Conservation (phyloP, 75 land plant species). For the Pinus albicaulis region DNA sequence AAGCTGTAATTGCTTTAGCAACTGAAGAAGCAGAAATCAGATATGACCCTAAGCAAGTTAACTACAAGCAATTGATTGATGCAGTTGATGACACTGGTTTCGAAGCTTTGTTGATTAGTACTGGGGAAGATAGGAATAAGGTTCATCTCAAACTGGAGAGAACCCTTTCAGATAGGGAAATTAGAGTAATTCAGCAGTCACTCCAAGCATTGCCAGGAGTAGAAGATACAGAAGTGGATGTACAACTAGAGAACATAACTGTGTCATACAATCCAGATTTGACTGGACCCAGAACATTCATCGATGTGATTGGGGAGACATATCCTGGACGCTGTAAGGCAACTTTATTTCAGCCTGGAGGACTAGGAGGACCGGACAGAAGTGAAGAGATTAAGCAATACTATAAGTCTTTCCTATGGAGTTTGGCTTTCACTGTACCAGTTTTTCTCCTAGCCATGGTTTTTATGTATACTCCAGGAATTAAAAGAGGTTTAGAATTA, state of each 20-base stretch:
- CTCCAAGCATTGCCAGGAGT: constrained; percentile 66
- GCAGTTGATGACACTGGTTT: constrained; percentile 69
- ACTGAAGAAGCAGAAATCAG: constrained; percentile 75
- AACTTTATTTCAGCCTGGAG: constrained; percentile 38
- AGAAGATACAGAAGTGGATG: constrained; percentile 30
- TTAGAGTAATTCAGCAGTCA: constrained; percentile 42
- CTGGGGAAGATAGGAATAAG: constrained; percentile 61
- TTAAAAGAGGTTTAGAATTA: constrained; percentile 50
- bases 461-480: constrained; percentile 66
- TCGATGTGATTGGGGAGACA: constrained; percentile 52
- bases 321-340: constrained; percentile 42
- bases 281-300: constrained; percentile 67
- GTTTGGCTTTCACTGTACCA: constrained; percentile 76
- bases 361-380: constrained; percentile 35
- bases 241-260: constrained; percentile 21
- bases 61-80: constrained; percentile 30
- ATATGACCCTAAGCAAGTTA: constrained; percentile 58
- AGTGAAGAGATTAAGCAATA: constrained; percentile 54
- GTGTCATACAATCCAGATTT: constrained; percentile 64
- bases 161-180: constrained; percentile 14
- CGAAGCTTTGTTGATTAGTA: constrained; percentile 56
- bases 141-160: constrained; percentile 59
- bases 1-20: constrained; percentile 66
- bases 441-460: constrained; percentile 87
- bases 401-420: constrained; percentile 64